Evolutionary conservation across 2,329 filamentous ascomycete species (phyloP), one percentile per base, ranked within the genome.

Genomic region (Hirsutella rhossiliensis): DNA sequence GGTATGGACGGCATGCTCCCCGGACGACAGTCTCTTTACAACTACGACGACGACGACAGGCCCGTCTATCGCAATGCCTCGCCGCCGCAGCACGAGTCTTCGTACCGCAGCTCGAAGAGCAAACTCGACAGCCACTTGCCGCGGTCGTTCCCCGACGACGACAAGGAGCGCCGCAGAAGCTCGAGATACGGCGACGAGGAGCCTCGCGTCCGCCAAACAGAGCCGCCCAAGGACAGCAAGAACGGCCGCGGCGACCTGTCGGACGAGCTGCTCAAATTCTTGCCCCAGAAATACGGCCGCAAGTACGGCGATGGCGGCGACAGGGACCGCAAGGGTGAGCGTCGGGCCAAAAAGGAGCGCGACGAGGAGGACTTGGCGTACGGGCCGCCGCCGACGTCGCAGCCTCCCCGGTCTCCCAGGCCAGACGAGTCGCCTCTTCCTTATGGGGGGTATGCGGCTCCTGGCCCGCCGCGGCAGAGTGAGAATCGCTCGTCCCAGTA

Each of bases 281-380:
- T 73, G 32, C 71, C 71, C 1, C 62, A 66, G 48, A 74, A 72
- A 52, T 73, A 75, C 49, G 63, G 62, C 52, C 59, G 61, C 43
- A 56, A 61, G 45, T 60, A 63, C 47, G 51, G 50, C 12, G 51
- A 56, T 38, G 53, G 48, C 3, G 42, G 48, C 29, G 39, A 43
- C 12, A 52, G 43, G 20, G 44, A 48, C 20, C 60, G 54, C 41
- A 62, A 59, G 44, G 52, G 54, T 45, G 52, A 56, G 23, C 43
- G 48, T 11, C 47, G 48, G 8, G 15, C 36, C 19, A 54, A 52
- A 37, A 51, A 52, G 30, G 54, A 56, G 19, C 50, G 50, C 4
- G 55, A 57, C 46, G 67, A 72, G 28, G 68, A 72, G 4, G 67
- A 73, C 45, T 58, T 77, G 11, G 72, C 72, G 4, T 78, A 78